Conservation (phyloP, 192 early-diverging fungal genomes). For the Tieghemiomyces parasiticus region DNA sequence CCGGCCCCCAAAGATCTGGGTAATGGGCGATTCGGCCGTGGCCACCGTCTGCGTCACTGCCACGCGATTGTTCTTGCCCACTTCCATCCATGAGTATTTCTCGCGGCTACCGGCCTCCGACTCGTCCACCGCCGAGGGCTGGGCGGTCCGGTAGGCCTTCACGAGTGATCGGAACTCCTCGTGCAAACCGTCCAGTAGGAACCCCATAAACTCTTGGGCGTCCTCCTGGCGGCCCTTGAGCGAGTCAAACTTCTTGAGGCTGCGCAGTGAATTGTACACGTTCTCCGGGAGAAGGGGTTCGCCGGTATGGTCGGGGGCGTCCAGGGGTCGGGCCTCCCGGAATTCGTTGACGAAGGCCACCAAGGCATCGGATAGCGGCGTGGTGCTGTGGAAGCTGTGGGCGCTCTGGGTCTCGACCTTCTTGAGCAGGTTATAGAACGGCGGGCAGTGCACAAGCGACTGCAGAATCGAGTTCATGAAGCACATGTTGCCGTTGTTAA, state of each 20-base stretch:
- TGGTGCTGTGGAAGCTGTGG: constrained; percentile 57
- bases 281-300: constrained; percentile 84
- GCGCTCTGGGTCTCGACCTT: constrained; percentile 42
- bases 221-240: constrained; percentile 91
- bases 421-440: constrained; percentile 78
- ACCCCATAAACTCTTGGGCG: constrained; percentile 91
- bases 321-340: not conserved
- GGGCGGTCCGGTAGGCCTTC: no score
- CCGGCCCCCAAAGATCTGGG: constrained; percentile 71
- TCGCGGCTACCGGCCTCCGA: constrained; percentile 11
- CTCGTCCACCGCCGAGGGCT: not conserved
- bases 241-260: constrained; percentile 62
- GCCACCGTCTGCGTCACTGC: not conserved
- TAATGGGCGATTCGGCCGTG: constrained; percentile 58
- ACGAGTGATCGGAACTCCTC: constrained; percentile 54
- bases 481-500: constrained; percentile 96
- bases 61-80: constrained; percentile 63
- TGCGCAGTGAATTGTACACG: constrained; percentile 78
- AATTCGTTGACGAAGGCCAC: constrained; percentile 34
- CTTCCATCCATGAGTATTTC: constrained; percentile 69
- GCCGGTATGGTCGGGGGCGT: constrained; percentile 13
- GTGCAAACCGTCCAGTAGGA: constrained; percentile 85
- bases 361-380: constrained; percentile 78
- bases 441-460: constrained; percentile 79
- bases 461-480: constrained; percentile 97